A percentile compares a stretch with the other conserved stretches of the same genome.
Evolutionary conservation across 169 alveolate genomes (phyloP).

Genomic region (Plasmodium relictum): DNA sequence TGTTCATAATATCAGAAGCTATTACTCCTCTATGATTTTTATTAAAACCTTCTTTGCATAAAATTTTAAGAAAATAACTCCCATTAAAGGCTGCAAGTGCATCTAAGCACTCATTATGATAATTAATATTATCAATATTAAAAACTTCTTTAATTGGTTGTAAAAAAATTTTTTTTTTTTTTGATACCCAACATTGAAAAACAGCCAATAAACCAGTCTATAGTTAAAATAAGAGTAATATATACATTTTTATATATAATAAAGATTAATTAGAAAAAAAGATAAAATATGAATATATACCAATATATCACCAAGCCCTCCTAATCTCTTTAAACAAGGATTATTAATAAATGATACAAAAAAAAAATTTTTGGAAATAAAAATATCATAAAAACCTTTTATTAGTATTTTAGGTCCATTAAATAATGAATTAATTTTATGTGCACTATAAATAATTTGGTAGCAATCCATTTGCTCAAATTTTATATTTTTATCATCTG

Average conservation of each 20-base stretch:
- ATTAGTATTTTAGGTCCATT: constrained; percentile 57
- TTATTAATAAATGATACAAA: constrained; percentile 27
- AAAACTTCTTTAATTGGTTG: constrained; percentile 92
- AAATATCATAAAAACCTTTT: constrained; percentile 45
- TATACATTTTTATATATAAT: too few relatives aligned
- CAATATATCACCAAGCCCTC: constrained; percentile 55
- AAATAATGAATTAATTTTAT: constrained; percentile 14
- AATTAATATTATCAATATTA: constrained; percentile 85
- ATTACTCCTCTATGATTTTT: constrained; percentile 72
- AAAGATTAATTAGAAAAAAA: background rate
- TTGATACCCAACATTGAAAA: constrained; percentile 83
- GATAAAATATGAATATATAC: constrained; percentile 20
- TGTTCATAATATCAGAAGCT: constrained; percentile 80
- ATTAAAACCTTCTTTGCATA: constrained; percentile 76
- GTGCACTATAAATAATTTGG: constrained; percentile 13
- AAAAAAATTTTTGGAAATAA: constrained; percentile 30
- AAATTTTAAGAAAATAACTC: constrained; percentile 61
- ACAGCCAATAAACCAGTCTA: constrained; percentile 88
- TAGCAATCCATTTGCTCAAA: constrained; percentile 1
- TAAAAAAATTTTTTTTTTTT: constrained; percentile 81
- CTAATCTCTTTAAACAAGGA: constrained; percentile 39
- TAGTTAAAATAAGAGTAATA: constrained; percentile 20
- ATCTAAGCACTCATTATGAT: constrained; percentile 69
- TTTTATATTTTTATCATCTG: constrained; percentile 12
- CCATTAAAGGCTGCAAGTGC: constrained; percentile 75